Evolutionary conservation across 1,139 yeast species (phyloP).

Genomic region (Hemisphaericaspora subhashii): DNA sequence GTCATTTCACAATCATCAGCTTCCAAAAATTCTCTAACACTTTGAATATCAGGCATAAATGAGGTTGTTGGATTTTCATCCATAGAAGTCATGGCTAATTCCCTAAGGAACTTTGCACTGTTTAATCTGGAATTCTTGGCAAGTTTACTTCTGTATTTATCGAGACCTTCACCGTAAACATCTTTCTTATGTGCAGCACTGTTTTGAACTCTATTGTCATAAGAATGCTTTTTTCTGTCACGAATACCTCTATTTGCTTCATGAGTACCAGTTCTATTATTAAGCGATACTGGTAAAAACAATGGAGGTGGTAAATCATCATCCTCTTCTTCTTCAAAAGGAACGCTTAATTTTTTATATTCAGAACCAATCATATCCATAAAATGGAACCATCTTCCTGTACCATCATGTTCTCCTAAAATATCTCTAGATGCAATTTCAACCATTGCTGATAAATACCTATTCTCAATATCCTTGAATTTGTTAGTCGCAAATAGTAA

Average conservation of each 20-base stretch:
- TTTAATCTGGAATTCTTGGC: conserved; percentile 52
- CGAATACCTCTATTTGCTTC: conserved; percentile 82
- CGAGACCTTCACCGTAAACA: conserved; percentile 75
- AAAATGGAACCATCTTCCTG: conserved; percentile 50
- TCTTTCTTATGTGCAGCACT: conserved; percentile 65
- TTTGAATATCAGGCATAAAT: conserved; percentile 59
- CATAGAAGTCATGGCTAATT: conserved; percentile 53
- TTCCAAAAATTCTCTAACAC: conserved; percentile 54
- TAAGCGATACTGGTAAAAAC: conserved; percentile 65
- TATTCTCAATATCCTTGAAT: conserved; percentile 33
- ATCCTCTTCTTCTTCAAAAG: conserved; percentile 27
- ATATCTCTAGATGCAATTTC: conserved; percentile 74
- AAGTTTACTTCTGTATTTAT: conserved; percentile 50
- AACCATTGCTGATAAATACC: conserved; percentile 62
- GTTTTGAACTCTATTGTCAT: conserved; percentile 77
- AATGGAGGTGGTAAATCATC: conserved; percentile 34
- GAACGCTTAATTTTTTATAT: conserved; percentile 22
- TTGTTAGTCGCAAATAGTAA: conserved; percentile 42
- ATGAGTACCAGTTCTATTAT: conserved; percentile 74
- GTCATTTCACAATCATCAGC: conserved; percentile 40
- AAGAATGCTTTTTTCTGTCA: conserved; percentile 77
- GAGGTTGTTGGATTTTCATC: conserved; percentile 32
- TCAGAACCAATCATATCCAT: conserved; percentile 20
- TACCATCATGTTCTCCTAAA: conserved; percentile 45
- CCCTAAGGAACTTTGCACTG: conserved; percentile 53